These are phyloP conservation scores for Alloteropsis semialata DNA, from an alignment of 176 grass and related monocot genomes.

Conservation along the genomic window DNA sequence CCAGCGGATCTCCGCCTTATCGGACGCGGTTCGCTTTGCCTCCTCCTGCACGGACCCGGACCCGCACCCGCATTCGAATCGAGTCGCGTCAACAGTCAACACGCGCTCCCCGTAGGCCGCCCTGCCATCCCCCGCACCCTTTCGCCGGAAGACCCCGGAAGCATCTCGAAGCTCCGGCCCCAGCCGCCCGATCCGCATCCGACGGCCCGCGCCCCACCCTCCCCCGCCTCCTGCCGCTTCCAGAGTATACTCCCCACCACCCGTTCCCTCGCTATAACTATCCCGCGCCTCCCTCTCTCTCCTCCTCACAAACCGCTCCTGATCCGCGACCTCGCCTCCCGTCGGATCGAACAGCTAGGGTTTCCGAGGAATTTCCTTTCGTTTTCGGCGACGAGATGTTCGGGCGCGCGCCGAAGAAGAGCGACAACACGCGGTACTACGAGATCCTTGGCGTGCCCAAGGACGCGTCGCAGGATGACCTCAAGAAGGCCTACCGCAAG, in stretches of 20 bases:
- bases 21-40: neutral
- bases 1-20: neutral
- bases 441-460: slow-evolving; percentile 78
- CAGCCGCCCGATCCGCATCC: slow-evolving; percentile 25
- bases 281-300: neutral
- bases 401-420: slow-evolving; percentile 81
- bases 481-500: slow-evolving; percentile 96
- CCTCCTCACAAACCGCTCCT: slow-evolving; percentile 12
- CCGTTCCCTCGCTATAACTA: slow-evolving; percentile 29
- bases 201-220: neutral
- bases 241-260: slow-evolving; percentile 43
- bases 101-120: neutral
- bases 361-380: neutral
- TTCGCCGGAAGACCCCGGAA: slow-evolving; percentile 47
- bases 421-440: slow-evolving; percentile 83
- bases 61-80: neutral
- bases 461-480: slow-evolving; percentile 60
- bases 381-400: slow-evolving; percentile 41
- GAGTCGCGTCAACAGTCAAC: slow-evolving; percentile 30
- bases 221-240: slow-evolving; percentile 27
- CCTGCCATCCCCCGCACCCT: neutral
- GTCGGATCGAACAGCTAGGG: slow-evolving; percentile 36
- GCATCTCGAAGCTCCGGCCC: slow-evolving; percentile 38
- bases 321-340: neutral
- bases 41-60: no score